A percentile compares a stretch with the other conserved stretches of the same genome.
Conservation (phyloP, 768 basidiomycete species). For the Psilocybe sp. region DNA sequence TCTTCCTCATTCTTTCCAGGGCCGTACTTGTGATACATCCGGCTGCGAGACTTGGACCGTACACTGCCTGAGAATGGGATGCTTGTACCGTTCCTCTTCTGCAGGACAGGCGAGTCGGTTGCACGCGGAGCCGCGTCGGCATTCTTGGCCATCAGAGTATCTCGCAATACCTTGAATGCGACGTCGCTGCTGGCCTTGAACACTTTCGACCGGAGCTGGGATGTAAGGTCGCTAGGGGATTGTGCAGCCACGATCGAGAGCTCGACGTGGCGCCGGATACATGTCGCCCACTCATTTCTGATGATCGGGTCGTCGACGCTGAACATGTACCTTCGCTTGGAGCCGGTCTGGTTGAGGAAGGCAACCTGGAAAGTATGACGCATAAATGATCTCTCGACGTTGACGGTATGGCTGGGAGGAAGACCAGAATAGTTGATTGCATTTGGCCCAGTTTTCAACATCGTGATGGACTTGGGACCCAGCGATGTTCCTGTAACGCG, state of each 20-base stretch:
- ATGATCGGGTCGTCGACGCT: conserved; percentile 80
- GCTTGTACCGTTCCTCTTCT: conserved; percentile 6
- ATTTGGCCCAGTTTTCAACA: conserved; percentile 81
- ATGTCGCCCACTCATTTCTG: conserved; percentile 70
- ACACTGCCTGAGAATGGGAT: conserved; percentile 23
- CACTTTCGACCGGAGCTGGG: conserved; percentile 43
- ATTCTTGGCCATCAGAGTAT: conserved; percentile 57
- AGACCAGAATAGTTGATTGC: conserved; percentile 81
- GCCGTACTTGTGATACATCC: conserved; percentile 61
- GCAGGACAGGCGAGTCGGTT: conserved; percentile 15
- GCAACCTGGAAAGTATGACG: conserved; percentile 93
- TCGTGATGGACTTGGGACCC: conserved; percentile 78
- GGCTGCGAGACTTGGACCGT: conserved; percentile 71
- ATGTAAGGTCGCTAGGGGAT: conserved; percentile 29
- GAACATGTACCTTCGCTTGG: conserved; percentile 91
- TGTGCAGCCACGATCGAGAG: conserved; percentile 30
- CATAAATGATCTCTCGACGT: conserved; percentile 93
- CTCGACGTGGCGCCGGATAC: conserved; percentile 67
- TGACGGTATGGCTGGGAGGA: conserved; percentile 72
- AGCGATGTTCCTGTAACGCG: conserved; percentile 84
- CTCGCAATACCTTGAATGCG: conserved; percentile 81
- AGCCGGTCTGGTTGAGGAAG: conserved; percentile 64
- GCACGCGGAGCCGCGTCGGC: conserved; percentile 7
- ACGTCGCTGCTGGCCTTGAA: conserved; percentile 69
- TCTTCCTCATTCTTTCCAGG: conserved; percentile 65